Conservation (phyloP, 257 asterid species). For the Echites panduratus region DNA sequence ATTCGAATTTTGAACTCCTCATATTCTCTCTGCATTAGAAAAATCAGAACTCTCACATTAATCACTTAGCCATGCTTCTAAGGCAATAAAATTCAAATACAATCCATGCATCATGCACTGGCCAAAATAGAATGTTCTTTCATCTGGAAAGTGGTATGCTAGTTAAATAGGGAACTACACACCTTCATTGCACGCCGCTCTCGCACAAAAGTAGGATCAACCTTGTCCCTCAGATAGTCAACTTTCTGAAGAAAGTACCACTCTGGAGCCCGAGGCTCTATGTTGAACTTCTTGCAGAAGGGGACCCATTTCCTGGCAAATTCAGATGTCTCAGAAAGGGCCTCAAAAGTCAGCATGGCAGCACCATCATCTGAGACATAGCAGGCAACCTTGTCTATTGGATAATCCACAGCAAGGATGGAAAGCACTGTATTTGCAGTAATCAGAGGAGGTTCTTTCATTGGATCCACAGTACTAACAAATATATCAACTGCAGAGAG, state of each 20-base stretch:
- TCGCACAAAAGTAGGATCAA: conserved; percentile 82
- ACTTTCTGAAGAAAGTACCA: conserved; percentile 85
- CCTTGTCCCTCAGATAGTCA: conserved; percentile 86
- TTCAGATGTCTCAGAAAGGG: conserved; percentile 94
- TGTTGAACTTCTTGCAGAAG: conserved; percentile 73
- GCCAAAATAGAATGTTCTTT: background rate
- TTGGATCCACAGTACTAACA: conserved; percentile 96
- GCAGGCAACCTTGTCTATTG: conserved; percentile 86
- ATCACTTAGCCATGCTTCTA: background rate
- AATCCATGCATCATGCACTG: background rate
- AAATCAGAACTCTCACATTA: background rate
- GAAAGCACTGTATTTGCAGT: conserved; percentile 97
- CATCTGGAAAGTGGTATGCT: background rate
- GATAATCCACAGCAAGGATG: conserved; percentile 90
- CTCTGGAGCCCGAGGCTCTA: conserved; percentile 96
- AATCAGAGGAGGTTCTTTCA: conserved; percentile 95
- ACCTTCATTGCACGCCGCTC: conserved; percentile 99
- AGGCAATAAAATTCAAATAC: background rate
- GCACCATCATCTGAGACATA: conserved; percentile 98
- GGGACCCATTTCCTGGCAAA: conserved; percentile 98
- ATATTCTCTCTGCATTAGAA: conserved; percentile 69
- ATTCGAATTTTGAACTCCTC: conserved; percentile 87
- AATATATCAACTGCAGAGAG: conserved; percentile 70
- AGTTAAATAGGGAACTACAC: background rate
- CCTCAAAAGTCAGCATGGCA: conserved; percentile 98